Base-by-base conservation (phyloP, 805 yeast species). In the Candida ficus region DNA sequence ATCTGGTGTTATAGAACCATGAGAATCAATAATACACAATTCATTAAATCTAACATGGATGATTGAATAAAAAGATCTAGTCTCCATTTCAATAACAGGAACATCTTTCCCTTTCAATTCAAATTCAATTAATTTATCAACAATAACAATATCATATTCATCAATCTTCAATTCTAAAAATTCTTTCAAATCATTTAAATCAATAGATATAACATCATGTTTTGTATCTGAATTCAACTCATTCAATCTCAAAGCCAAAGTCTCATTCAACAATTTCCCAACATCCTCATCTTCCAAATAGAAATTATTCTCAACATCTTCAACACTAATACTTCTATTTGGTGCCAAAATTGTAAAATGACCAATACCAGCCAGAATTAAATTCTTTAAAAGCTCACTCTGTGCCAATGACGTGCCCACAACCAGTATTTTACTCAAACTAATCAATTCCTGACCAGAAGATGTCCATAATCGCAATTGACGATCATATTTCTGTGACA, bases 401-500 rank as follows among this genome's bases (percentile, higher is more conserved):
- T 41, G 44, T 4, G 44, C 14, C 23, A 41, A 26, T 11, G 36
- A 35, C 3, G 37, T 37, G 9, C 44, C 44, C 17, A 37, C 7
- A 3, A 33, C 41, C 12, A 41, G 21, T 13, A 41, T 31, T 5
- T 28, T 29, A 13, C 37, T 28, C 1, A 38, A 32, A 2, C 35
- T 22, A 26, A 41, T 28, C 16, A 41, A 23, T 9, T 41, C 41
- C 27, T 91, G 99, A 4, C 97, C 99, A 10, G 70, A 60, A 0
- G 72, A 53, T 2, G 86, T 89, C 98, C 98, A 91, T 13, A 91
- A 64, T 28, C 97, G 73, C 43, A 91, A 64, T 57, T 91, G 98
- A 29, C 99, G 71, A 60, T 90, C 96, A 56, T 86, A 89, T 45
- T 79, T 79, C 36, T 68, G 38, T 8, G 43, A 25, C 39, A 40